phyloP scores from a whole-genome alignment of 148 eudicot genomes.

The Rheum nobile region DNA sequence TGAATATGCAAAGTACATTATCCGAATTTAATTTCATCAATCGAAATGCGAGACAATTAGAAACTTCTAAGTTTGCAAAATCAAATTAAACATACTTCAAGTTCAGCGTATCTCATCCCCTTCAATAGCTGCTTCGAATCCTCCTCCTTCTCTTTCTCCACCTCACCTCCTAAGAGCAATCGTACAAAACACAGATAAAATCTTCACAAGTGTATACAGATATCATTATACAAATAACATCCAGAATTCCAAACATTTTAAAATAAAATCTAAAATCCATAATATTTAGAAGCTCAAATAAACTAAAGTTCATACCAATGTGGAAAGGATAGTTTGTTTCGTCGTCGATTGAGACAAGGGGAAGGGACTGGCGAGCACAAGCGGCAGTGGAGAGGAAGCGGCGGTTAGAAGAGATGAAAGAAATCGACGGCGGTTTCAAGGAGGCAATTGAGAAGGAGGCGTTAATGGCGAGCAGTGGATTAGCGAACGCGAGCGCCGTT shows the following conservation, averaged over 20 bases:
- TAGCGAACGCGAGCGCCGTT: neutral
- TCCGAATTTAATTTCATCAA: neutral
- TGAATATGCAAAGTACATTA: neutral
- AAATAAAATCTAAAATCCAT: too few species aligned
- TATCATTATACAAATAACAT: too few species aligned
- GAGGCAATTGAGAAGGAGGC: neutral
- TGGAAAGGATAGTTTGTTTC: neutral
- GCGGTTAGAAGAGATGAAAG: neutral
- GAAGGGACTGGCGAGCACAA: neutral
- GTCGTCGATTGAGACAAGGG: neutral
- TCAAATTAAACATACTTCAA: constrained; percentile 37
- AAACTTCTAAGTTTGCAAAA: neutral
- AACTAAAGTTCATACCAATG: neutral
- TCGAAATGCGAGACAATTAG: neutral
- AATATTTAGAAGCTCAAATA: neutral
- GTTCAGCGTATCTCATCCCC: constrained; percentile 64
- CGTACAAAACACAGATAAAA: neutral
- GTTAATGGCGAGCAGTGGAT: neutral
- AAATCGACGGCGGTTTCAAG: constrained; percentile 2
- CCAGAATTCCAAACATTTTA: too few species aligned
- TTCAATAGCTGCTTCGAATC: constrained; percentile 42
- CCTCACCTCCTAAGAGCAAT: constrained; percentile 20
- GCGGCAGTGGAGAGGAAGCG: neutral
- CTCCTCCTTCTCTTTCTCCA: constrained; percentile 6
- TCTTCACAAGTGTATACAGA: too few species aligned